These are phyloP conservation scores for Gossypium laxum DNA, from an alignment of 441 rosid genomes.

Conservation along the genomic window DNA sequence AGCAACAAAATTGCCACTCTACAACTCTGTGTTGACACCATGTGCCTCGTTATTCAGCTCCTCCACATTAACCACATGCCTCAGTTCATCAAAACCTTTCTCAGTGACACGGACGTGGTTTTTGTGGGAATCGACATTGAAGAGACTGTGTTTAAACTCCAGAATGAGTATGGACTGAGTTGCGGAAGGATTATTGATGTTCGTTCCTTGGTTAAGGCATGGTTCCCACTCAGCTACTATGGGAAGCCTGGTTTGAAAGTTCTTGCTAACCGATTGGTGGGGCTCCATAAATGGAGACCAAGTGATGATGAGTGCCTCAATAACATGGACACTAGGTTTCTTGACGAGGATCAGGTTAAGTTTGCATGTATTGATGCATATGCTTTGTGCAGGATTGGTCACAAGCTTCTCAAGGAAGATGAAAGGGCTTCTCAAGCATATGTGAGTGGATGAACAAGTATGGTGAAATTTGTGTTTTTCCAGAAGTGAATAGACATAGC, in stretches of 20 bases:
- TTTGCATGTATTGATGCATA: conserved; percentile 21
- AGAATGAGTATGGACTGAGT: conserved; percentile 22
- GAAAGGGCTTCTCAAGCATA: neutral
- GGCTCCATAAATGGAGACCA: conserved; percentile 17
- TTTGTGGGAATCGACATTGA: conserved; percentile 30
- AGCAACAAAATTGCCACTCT: conserved; percentile 19
- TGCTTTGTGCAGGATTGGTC: conserved; percentile 15
- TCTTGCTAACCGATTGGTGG: conserved; percentile 12
- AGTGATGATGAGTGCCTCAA: conserved; percentile 3
- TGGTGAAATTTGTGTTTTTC: neutral
- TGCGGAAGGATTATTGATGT: conserved; percentile 21
- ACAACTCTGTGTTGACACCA: conserved; percentile 27
- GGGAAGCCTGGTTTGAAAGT: conserved; percentile 12
- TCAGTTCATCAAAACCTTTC: conserved; percentile 11
- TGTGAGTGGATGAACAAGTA: too few species aligned
- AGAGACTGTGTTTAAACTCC: conserved; percentile 15
- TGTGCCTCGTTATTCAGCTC: conserved; percentile 23
- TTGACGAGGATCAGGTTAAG: conserved; percentile 21
- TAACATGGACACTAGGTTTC: conserved; percentile 20
- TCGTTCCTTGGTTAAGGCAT: conserved; percentile 16
- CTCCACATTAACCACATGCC: conserved; percentile 13
- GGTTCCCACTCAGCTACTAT: neutral
- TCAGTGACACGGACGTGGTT: conserved; percentile 13
- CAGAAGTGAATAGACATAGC: too few species aligned
- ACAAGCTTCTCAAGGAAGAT: conserved; percentile 6